Evolutionary conservation across 2,329 filamentous ascomycete genomes (phyloP).

Genomic region (Thielaviopsis populi): DNA sequence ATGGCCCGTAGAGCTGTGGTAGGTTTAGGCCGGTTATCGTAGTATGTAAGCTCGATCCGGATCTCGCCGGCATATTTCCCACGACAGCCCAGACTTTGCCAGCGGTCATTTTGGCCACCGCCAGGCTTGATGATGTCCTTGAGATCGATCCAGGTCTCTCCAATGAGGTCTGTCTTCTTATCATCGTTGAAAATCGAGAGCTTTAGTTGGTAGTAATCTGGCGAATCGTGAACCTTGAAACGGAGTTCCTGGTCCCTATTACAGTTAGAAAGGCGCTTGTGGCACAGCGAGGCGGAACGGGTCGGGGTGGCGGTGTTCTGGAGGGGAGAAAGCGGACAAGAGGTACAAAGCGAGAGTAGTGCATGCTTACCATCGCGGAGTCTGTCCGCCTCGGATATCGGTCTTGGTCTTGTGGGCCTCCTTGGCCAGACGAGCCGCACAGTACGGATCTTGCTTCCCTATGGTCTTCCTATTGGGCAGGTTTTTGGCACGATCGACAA

Average conservation of each 20-base stretch:
- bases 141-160: constrained; percentile 80
- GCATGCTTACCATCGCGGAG: constrained; percentile 68
- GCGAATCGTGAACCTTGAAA: constrained; percentile 88
- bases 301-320: no score
- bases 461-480: constrained; percentile 92
- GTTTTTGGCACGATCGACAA: constrained; percentile 93
- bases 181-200: constrained; percentile 96
- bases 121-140: constrained; percentile 66
- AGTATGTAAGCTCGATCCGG: constrained; percentile 88
- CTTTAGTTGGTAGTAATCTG: constrained; percentile 92
- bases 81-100: constrained; percentile 75
- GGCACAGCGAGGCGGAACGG: neutral
- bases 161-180: constrained; percentile 92
- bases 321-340: neutral
- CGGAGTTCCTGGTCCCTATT: constrained; percentile 90
- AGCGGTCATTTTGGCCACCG: constrained; percentile 85
- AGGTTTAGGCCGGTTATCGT: constrained; percentile 71
- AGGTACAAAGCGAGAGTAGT: neutral
- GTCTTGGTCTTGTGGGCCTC: constrained; percentile 95
- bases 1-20: constrained; percentile 47
- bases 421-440: constrained; percentile 82
- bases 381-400: constrained; percentile 87
- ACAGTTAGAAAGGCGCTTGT: neutral
- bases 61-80: constrained; percentile 95
- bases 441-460: constrained; percentile 97